Percentiles rank a stretch among this genome's conserved stretches.
Evolutionary conservation across 208 protist genomes (phyloP).

Genomic region (Crithidia thermophila): DNA sequence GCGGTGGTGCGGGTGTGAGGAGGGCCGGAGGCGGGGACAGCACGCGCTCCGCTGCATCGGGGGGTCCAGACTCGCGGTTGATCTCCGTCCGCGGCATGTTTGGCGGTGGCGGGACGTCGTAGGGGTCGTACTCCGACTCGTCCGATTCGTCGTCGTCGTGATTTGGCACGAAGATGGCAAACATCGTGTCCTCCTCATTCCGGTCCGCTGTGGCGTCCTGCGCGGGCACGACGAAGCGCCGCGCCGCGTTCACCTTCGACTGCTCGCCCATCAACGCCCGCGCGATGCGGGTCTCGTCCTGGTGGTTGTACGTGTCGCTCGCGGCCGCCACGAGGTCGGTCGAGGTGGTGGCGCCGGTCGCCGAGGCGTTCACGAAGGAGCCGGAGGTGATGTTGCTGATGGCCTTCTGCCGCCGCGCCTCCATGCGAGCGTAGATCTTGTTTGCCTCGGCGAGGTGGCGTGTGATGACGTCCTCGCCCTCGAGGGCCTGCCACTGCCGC

Average conservation of each 20-base stretch:
- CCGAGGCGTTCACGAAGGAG: slow-evolving; percentile 1
- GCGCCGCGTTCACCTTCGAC: slow-evolving; percentile 12
- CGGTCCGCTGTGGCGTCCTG: slow-evolving; percentile 1
- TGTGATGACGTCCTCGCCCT: slow-evolving; percentile 36
- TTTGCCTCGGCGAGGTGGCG: slow-evolving; percentile 16
- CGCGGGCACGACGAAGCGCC: background rate
- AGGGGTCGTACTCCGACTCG: slow-evolving; percentile 8
- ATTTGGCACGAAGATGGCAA: slow-evolving; percentile 38
- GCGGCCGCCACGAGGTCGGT: background rate
- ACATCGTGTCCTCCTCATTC: slow-evolving; percentile 37
- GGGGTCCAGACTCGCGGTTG: too few species aligned
- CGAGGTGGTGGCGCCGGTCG: background rate
- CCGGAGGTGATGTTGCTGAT: slow-evolving; percentile 3
- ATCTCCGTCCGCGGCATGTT: slow-evolving; percentile 1
- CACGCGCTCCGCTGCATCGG: background rate
- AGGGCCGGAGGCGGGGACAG: background rate
- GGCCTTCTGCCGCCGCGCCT: background rate
- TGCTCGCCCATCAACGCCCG: slow-evolving; percentile 27
- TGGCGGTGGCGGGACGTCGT: background rate
- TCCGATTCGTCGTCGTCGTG: slow-evolving; percentile 20
- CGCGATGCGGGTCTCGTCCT: slow-evolving; percentile 19
- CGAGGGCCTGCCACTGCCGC: slow-evolving; percentile 40
- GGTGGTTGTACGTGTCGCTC: slow-evolving; percentile 5
- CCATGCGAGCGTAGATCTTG: background rate
- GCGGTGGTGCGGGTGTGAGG: too few species aligned